phyloP scores from a whole-genome alignment of 169 alveolate genomes.

The Cystoisospora suis region DNA sequence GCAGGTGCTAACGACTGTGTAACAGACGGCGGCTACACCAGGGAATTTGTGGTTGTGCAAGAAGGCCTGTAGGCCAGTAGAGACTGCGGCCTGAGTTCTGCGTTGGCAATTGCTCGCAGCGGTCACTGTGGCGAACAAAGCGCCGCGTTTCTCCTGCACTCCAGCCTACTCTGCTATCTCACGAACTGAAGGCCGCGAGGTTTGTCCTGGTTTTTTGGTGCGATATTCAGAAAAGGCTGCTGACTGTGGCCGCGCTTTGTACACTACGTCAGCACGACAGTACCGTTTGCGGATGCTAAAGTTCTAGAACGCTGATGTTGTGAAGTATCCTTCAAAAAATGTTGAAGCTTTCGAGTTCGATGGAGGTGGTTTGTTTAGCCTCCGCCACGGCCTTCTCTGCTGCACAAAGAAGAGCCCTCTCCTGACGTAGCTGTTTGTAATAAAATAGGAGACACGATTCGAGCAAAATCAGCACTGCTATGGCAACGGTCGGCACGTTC shows the following conservation, averaged over 20 bases:
- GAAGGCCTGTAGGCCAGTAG: not conserved
- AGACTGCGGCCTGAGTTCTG: too few species aligned
- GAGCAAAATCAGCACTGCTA: not conserved
- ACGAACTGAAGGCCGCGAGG: too few species aligned
- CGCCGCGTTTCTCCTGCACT: too few species aligned
- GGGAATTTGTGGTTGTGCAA: conserved; percentile 9
- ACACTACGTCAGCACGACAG: not conserved
- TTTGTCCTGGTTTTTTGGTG: not conserved
- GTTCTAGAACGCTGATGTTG: not conserved
- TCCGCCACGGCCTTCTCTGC: not conserved
- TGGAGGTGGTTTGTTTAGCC: not conserved
- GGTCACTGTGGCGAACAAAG: too few species aligned
- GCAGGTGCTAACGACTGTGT: conserved; percentile 23
- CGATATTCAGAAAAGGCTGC: not conserved
- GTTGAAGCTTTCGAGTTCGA: too few species aligned
- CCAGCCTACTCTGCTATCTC: too few species aligned
- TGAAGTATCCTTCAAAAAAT: not conserved
- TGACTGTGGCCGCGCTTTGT: not conserved
- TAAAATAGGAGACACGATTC: not conserved
- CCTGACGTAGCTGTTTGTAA: not conserved
- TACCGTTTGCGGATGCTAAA: not conserved
- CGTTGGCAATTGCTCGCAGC: not conserved
- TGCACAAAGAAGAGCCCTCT: not conserved
- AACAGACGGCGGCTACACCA: not conserved
- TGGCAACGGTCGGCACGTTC: not conserved